Evolutionary conservation across 371 early-diverging fungal species (phyloP), one percentile per base, ranked within the genome.

Genomic region (Actinomortierella wolfii): DNA sequence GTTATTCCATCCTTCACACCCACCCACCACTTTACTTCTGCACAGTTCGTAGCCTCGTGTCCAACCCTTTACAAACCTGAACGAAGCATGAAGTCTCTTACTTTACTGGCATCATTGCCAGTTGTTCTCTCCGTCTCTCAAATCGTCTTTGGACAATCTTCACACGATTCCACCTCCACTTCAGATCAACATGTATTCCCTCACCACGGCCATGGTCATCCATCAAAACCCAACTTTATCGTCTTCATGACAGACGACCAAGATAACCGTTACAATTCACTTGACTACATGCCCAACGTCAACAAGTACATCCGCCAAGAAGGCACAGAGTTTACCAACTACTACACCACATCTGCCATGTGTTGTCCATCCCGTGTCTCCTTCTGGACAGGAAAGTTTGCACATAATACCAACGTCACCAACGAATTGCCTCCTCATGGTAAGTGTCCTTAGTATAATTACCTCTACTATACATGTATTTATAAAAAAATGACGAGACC

Each of bases 211-310:
- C 57, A 61, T 15, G 21, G 41, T 14, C 55, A 29, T 43, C 61
- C 61, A 44, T 34, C 34, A 4, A 65, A 67, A 21, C 87, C 89
- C 17, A 88, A 88, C 61, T 83, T 88, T 44, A 46, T 88, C 1
- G 81, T 88, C 59, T 78, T 88, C 50, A 76, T 88, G 51, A 83
- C 86, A 0, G 89, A 88, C 61, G 89, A 88, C 45, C 89, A 86
- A 60, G 89, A 87, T 61, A 65, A 76, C 14, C 61, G 57, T 4
- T 56, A 84, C 67, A 76, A 83, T 50, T 87, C 87, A 2, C 60
- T 87, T 17, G 78, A 83, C 18, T 83, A 85, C 61, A 81, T 86
- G 82, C 89, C 89, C 1, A 64, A 81, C 54, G 74, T 87, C n/a
- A 80, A 89, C 66, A 87, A 87, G 58, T 74, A 84, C 41, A 49